Evolutionary conservation across 495 filamentous ascomycete genomes (phyloP).

Genomic region (Hypoxylon crocopeplum): DNA sequence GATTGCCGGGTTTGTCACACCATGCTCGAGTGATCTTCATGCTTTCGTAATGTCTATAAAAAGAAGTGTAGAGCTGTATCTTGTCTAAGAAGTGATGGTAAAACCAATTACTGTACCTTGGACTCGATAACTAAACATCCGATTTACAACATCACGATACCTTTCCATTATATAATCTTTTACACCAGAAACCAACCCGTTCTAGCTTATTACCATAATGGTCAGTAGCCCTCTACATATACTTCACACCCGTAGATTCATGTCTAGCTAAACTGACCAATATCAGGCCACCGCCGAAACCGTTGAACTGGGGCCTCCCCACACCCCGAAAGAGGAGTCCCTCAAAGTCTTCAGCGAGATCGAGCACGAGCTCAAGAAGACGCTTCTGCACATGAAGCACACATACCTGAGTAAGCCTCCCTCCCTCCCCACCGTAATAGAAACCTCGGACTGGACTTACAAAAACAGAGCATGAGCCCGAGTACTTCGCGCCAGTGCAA

Average conservation of each 20-base stretch:
- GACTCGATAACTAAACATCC: too few relatives aligned
- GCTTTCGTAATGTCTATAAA: constrained; percentile 18
- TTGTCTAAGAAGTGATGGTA: too few relatives aligned
- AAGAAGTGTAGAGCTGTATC: background rate
- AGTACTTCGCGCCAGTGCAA: constrained; percentile 58
- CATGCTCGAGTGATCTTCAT: constrained; percentile 23
- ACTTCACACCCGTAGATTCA: background rate
- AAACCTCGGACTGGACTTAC: too few relatives aligned
- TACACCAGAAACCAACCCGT: background rate
- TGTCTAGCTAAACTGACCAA: background rate
- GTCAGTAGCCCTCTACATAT: constrained; percentile 13
- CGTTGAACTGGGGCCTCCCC: constrained; percentile 53
- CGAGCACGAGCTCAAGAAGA: constrained; percentile 55
- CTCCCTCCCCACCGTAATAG: background rate
- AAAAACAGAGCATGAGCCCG: constrained; percentile 53
- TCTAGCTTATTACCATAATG: constrained; percentile 22
- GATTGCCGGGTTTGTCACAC: constrained; percentile 21
- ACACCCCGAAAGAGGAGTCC: constrained; percentile 59
- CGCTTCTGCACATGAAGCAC: constrained; percentile 58
- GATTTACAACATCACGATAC: too few relatives aligned
- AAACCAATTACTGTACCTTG: too few relatives aligned
- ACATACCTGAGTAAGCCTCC: constrained; percentile 39
- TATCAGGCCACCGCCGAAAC: constrained; percentile 60
- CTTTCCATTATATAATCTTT: too few relatives aligned
- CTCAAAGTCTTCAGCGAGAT: constrained; percentile 58